A percentile compares a stretch with the other conserved stretches of the same genome.
These are phyloP conservation scores for Kondoa subrosea DNA, from an alignment of 768 basidiomycete genomes.

Conservation along the genomic window DNA sequence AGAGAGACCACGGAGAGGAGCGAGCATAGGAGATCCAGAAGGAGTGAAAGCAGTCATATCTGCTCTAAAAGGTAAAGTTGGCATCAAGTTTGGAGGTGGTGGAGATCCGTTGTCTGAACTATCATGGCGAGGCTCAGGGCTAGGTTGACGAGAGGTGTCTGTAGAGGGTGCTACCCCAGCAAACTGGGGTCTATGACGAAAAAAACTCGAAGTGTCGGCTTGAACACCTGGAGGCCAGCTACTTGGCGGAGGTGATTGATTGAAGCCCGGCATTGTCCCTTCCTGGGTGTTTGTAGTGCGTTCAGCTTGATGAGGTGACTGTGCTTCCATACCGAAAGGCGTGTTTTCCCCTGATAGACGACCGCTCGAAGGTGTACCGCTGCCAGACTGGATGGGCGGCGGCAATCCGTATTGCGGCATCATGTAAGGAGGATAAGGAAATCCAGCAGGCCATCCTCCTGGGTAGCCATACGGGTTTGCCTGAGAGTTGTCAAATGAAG, in stretches of 20 bases:
- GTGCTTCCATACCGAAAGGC: background rate
- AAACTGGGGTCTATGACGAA: constrained; percentile 13
- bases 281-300: background rate
- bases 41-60: background rate
- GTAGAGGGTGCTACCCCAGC: constrained; percentile 13
- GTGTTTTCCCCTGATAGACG: background rate
- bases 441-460: background rate
- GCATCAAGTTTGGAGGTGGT: constrained; percentile 1
- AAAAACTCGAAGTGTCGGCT: constrained; percentile 12
- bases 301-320: background rate
- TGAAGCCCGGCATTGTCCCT: background rate
- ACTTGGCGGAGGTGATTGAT: constrained; percentile 12
- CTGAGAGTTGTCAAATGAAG: background rate
- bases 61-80: background rate
- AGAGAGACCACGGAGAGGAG: background rate
- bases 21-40: background rate
- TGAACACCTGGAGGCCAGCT: constrained; percentile 9
- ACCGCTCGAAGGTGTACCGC: background rate
- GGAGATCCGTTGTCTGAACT: background rate
- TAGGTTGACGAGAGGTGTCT: constrained; percentile 16
- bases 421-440: background rate
- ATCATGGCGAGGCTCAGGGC: constrained; percentile 7
- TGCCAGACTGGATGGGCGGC: background rate
- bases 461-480: background rate
- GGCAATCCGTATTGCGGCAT: background rate